Base-by-base conservation (phyloP, 78 protist genomes). In the Parvularia atlantis region DNA sequence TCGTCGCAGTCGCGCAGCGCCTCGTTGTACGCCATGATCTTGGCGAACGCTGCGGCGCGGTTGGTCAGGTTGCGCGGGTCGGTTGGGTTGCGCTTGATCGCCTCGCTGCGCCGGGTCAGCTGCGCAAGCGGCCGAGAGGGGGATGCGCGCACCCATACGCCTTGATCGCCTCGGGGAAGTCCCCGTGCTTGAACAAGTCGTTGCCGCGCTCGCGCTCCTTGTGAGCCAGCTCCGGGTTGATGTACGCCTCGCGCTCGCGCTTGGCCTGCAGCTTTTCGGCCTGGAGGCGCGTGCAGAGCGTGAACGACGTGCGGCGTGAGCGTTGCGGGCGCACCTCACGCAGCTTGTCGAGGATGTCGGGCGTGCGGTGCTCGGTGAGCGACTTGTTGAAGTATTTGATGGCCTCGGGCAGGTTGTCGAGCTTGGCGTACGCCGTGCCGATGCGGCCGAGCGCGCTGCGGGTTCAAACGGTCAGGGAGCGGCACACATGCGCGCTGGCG, bases 61-160 rank as follows among this genome's bases (percentile, higher is more conserved):
- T 81, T 81, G 66, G 63, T 50, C 48, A 59, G 20, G 20, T 43
- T 30, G 58, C 46, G 46, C 46, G 52, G 81, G 60, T 78, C 80
- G 39, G 5, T 40, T 5, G 91, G 87, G 69, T 81, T 68, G 30
- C 91, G 61, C 73, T 64, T 70, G 86, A 86, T 63, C 31, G 73
- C 73, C 26, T 68, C 73, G 54, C 54, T 19, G 46, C 46, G 19
- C 19, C 46, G 46, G 4, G 46, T 9, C 19, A 41, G 19, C 4
- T 9, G 46, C 19, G 46, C 36, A 13, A 22, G 1, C 37, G 37
- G 11, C 39, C 26, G 35, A 28, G 26, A 60, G 26, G 19, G 17
- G 26, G 30, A 60, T 60, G 44, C 19, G 65, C 35, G 26, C 26
- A n/a, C 22, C 24, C 44, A 11, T 33, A 7, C 16, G 39, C 60